Conservation (phyloP, 106 monocot species). For the Apostasia ramifera region DNA sequence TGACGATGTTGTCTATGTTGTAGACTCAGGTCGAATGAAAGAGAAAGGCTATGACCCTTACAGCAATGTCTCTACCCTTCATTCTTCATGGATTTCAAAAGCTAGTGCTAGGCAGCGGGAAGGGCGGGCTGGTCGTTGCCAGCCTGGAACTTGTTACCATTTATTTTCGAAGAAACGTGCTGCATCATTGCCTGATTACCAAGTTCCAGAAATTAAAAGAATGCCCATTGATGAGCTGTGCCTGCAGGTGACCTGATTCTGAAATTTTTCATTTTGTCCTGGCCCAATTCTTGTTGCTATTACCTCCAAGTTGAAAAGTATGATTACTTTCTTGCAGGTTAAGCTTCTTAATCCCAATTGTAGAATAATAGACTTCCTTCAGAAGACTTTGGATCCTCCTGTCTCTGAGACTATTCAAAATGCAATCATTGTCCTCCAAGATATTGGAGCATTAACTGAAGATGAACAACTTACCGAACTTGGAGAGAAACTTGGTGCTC, state of each 20-base stretch:
- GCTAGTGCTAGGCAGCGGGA: constrained; percentile 90
- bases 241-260: constrained; percentile 50
- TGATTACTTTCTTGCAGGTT: constrained; percentile 41
- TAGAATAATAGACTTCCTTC: constrained; percentile 63
- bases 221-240: constrained; percentile 99
- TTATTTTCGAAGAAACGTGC: constrained; percentile 70
- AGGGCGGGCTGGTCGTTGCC: constrained; percentile 98
- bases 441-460: constrained; percentile 84
- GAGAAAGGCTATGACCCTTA: constrained; percentile 99
- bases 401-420: constrained; percentile 64
- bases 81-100: constrained; percentile 97
- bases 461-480: constrained; percentile 86
- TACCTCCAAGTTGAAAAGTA: not conserved
- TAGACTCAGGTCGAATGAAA: constrained; percentile 94
- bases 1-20: constrained; percentile 95
- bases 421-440: constrained; percentile 72
- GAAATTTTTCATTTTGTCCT: not conserved
- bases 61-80: constrained; percentile 90
- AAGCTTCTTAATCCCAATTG: constrained; percentile 78
- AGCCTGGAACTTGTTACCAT: constrained; percentile 94
- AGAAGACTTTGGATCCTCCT: constrained; percentile 92
- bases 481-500: constrained; percentile 71
- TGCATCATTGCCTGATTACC: constrained; percentile 61
- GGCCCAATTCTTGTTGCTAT: not conserved
- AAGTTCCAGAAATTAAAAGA: constrained; percentile 93